phyloP scores from a whole-genome alignment of 768 basidiomycete species.

The Ramaria sp. region DNA sequence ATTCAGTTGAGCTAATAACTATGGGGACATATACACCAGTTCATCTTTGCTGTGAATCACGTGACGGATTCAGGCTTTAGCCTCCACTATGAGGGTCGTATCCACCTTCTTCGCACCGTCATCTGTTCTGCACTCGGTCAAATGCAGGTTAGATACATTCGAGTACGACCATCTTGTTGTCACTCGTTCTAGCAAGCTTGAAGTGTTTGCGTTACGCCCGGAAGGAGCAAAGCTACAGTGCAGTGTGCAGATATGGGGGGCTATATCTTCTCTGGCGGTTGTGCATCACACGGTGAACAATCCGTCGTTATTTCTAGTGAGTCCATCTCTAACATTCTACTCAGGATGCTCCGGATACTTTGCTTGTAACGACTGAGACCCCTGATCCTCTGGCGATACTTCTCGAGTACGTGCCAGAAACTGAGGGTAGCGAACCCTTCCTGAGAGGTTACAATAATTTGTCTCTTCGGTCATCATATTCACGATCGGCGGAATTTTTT shows the following conservation, averaged over 20 bases:
- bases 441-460: constrained; percentile 15
- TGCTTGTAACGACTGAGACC: constrained; percentile 59
- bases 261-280: constrained; percentile 43
- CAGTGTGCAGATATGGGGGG: constrained; percentile 58
- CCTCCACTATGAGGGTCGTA: constrained; percentile 40
- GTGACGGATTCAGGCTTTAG: not conserved
- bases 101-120: constrained; percentile 72
- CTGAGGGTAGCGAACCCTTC: not conserved
- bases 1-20: too few species aligned
- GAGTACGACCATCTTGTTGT: constrained; percentile 56
- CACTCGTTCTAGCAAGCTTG: constrained; percentile 53
- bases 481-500: constrained; percentile 62
- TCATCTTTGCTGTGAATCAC: not conserved
- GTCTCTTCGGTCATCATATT: constrained; percentile 43
- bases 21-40: too few species aligned
- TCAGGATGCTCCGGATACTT: not conserved
- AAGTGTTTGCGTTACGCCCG: constrained; percentile 54
- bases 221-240: constrained; percentile 54
- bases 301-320: not conserved
- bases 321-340: not conserved
- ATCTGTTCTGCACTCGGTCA: constrained; percentile 58
- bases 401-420: constrained; percentile 31
- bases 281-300: constrained; percentile 39
- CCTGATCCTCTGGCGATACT: constrained; percentile 66
- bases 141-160: constrained; percentile 44